Evolutionary conservation across 495 filamentous ascomycete species (phyloP).

Genomic region (Trypethelium eluteriae): DNA sequence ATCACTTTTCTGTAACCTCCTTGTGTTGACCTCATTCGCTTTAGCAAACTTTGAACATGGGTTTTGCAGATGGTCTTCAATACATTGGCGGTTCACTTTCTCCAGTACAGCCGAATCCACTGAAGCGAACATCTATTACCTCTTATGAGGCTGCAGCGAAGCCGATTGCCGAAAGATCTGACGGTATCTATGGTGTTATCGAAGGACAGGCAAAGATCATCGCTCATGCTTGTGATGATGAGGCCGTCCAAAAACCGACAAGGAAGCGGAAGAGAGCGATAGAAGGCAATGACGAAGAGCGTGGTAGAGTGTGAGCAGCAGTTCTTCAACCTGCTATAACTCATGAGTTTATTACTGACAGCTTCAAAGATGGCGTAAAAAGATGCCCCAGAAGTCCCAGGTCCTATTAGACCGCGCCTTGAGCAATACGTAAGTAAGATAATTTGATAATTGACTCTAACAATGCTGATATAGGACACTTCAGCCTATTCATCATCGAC

Average conservation of each 20-base stretch:
- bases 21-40: not conserved
- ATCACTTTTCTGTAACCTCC: not conserved
- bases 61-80: not conserved
- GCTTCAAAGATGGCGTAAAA: not conserved
- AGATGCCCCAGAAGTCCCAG: constrained; percentile 4
- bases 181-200: not conserved
- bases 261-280: not conserved
- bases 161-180: not conserved
- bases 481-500: constrained; percentile 41
- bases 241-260: not conserved
- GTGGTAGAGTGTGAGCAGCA: not conserved
- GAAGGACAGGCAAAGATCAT: not conserved
- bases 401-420: not conserved
- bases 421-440: not conserved
- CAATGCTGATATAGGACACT: not conserved
- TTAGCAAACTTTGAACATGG: not conserved
- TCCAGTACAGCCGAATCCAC: not conserved
- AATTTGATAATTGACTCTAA: not conserved
- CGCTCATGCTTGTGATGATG: not conserved
- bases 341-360: not conserved
- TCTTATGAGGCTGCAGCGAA: not conserved
- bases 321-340: not conserved
- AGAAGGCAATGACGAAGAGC: not conserved
- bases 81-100: not conserved
- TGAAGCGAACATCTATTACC: not conserved